Evolutionary conservation across 2,329 filamentous ascomycete species (phyloP).

Genomic region (Stachybotrys chartarum): DNA sequence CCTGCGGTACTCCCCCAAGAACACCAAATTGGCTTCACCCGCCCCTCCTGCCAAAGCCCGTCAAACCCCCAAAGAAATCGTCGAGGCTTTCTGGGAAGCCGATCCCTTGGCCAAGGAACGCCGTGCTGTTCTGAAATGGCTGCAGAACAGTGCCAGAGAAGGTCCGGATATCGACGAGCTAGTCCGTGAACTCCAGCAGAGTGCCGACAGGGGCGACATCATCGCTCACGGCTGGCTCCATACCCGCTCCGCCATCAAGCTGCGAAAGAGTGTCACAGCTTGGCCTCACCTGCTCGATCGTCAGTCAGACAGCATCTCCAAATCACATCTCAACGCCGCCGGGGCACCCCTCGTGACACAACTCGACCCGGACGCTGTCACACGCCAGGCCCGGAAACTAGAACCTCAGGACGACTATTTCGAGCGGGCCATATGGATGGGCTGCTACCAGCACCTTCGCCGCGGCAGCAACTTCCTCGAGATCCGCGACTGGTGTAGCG

Average conservation of each 20-base stretch:
- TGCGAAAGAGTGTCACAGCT: conserved; percentile 71
- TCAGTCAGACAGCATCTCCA: conserved; percentile 47
- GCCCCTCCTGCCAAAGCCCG: conserved; percentile 14
- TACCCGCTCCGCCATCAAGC: conserved; percentile 83
- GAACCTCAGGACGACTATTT: conserved; percentile 82
- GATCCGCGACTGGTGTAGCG: conserved; percentile 79
- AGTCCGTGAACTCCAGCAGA: conserved; percentile 67
- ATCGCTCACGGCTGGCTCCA: conserved; percentile 89
- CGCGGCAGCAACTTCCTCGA: conserved; percentile 68
- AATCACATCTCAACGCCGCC: conserved; percentile 49
- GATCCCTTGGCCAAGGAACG: conserved; percentile 72
- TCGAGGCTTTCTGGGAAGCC: conserved; percentile 64
- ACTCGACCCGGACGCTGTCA: conserved; percentile 84
- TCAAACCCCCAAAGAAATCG: conserved; percentile 28
- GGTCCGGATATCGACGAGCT: conserved; percentile 68
- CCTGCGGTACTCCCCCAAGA: conserved; percentile 47
- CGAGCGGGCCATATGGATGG: conserved; percentile 84
- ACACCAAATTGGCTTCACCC: conserved; percentile 13
- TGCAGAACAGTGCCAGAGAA: conserved; percentile 69
- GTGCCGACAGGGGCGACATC: conserved; percentile 71
- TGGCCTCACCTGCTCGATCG: conserved; percentile 60
- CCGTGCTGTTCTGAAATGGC: conserved; percentile 74
- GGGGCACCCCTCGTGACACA: conserved; percentile 70
- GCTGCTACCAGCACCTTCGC: conserved; percentile 88
- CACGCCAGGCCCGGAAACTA: conserved; percentile 67